A percentile compares a stretch with the other conserved stretches of the same genome.
Conservation (phyloP, 1,284 basidiomycete genomes). For the Ganoderma lingzhi region DNA sequence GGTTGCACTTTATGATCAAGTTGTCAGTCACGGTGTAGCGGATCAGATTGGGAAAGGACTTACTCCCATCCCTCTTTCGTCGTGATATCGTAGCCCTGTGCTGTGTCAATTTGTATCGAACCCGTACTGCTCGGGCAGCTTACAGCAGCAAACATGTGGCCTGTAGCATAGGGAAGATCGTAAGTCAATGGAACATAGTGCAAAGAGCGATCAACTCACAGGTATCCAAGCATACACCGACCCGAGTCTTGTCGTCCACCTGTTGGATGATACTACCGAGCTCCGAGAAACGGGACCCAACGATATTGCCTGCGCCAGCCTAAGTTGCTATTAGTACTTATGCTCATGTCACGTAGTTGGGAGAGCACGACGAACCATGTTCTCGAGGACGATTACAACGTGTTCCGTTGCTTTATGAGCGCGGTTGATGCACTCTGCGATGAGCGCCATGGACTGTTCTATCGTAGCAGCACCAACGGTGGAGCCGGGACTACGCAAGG, state of each 20-base stretch:
- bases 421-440: slow-evolving; percentile 80
- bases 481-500: slow-evolving; percentile 72
- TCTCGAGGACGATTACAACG: slow-evolving; percentile 82
- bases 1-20: slow-evolving; percentile 9
- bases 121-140: slow-evolving; percentile 28
- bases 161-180: slow-evolving; percentile 43
- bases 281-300: slow-evolving; percentile 79
- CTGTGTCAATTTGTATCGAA: not conserved
- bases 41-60: slow-evolving; percentile 38
- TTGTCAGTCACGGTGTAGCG: not conserved
- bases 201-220: slow-evolving; percentile 54
- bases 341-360: not conserved
- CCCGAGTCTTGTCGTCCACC: slow-evolving; percentile 79
- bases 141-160: slow-evolving; percentile 85
- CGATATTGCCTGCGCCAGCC: slow-evolving; percentile 84
- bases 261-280: slow-evolving; percentile 73
- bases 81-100: slow-evolving; percentile 82
- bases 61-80: slow-evolving; percentile 73
- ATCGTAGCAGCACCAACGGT: slow-evolving; percentile 74
- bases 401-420: slow-evolving; percentile 74
- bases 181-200: not conserved
- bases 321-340: slow-evolving; percentile 38
- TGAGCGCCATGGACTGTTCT: slow-evolving; percentile 68
- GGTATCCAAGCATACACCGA: slow-evolving; percentile 89
- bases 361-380: slow-evolving; percentile 65